Percentiles rank a stretch among this genome's conserved stretches.
Evolutionary conservation across 78 protist genomes (phyloP).

Genomic region (Bigelowiella natans): DNA sequence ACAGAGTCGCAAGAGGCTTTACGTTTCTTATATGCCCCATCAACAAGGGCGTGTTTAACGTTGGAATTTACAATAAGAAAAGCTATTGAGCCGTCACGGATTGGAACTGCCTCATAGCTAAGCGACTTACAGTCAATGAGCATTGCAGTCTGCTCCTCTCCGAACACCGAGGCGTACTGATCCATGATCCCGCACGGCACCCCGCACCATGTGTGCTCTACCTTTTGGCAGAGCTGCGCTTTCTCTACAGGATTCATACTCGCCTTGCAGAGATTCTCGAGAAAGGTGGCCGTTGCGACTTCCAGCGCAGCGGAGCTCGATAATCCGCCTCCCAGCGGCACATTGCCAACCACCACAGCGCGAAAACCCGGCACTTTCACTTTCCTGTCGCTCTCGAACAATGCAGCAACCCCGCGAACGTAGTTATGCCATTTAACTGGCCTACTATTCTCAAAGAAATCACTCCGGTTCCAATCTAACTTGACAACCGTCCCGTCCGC

Average conservation of each 20-base stretch:
- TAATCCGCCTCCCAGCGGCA: background rate
- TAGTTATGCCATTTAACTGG: background rate
- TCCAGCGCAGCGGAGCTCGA: conserved; percentile 5
- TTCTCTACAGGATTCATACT: background rate
- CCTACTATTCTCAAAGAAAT: background rate
- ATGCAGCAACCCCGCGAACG: background rate
- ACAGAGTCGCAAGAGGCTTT: background rate
- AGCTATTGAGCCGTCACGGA: background rate
- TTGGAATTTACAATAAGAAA: background rate
- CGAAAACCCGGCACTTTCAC: background rate
- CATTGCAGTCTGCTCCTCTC: background rate
- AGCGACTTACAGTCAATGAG: conserved; percentile 7
- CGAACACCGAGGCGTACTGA: conserved; percentile 3
- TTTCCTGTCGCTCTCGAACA: background rate
- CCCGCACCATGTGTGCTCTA: background rate
- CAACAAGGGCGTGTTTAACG: background rate
- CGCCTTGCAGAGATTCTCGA: background rate
- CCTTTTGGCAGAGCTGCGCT: conserved; percentile 13
- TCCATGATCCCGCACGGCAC: conserved; percentile 19
- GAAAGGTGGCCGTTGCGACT: background rate
- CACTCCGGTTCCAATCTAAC: background rate
- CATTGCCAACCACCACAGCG: background rate
- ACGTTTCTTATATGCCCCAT: background rate
- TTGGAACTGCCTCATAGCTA: background rate
- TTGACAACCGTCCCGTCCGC: background rate